A percentile compares a stretch with the other conserved stretches of the same genome.
phyloP scores from a whole-genome alignment of 2,329 filamentous ascomycete species.

The Ophiosphaerella herpotricha region DNA sequence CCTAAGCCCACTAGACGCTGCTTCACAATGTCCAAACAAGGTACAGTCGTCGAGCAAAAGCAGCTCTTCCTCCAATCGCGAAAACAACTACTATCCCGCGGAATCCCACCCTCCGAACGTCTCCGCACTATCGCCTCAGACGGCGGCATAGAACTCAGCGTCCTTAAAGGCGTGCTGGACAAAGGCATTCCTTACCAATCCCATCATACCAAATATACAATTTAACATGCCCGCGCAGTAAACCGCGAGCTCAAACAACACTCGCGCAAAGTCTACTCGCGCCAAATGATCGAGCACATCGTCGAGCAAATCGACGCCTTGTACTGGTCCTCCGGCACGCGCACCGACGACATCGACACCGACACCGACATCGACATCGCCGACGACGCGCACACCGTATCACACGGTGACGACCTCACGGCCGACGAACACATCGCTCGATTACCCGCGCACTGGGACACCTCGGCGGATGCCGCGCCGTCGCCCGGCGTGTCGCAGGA shows the following conservation, averaged over 20 bases:
- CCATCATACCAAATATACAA: neutral
- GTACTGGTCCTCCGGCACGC: conserved; percentile 59
- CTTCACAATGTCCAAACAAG: conserved; percentile 25
- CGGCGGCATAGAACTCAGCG: conserved; percentile 52
- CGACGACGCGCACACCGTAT: conserved; percentile 45
- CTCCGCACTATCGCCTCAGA: conserved; percentile 58
- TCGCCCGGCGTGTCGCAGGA: conserved; percentile 29
- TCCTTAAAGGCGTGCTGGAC: conserved; percentile 55
- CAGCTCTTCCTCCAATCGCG: conserved; percentile 66
- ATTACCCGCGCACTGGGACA: conserved; percentile 36
- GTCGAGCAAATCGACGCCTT: conserved; percentile 73
- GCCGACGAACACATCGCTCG: conserved; percentile 41
- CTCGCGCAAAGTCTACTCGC: conserved; percentile 66
- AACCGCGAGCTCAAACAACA: conserved; percentile 69
- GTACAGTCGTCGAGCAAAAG: conserved; percentile 63
- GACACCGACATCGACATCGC: conserved; percentile 40
- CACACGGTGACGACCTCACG: conserved; percentile 37
- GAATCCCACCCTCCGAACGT: conserved; percentile 59
- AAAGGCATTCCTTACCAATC: conserved; percentile 48
- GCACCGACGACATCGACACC: conserved; percentile 27
- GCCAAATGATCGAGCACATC: conserved; percentile 71
- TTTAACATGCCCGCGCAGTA: conserved; percentile 46
- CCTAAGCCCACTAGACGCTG: neutral
- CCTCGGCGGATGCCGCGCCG: conserved; percentile 18
- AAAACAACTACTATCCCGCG: conserved; percentile 65